phyloP scores from a whole-genome alignment of 352 stramenopile genomes.

The Phytophthora palmivora region DNA sequence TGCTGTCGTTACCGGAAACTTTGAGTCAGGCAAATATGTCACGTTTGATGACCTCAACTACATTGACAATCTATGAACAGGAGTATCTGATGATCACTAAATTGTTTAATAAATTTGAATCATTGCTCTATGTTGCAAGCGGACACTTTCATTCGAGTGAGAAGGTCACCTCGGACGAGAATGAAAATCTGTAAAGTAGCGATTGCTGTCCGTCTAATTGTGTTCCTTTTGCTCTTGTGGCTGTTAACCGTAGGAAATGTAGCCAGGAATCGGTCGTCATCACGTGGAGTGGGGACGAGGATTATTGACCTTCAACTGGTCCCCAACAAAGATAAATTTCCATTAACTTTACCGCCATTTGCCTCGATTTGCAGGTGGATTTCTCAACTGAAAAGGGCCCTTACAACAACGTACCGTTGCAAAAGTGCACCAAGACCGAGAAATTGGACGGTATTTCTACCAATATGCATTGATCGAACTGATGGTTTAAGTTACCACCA shows the following conservation, averaged over 20 bases:
- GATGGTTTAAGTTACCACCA: constrained; percentile 19
- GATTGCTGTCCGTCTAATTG: not conserved
- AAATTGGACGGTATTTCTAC: no score
- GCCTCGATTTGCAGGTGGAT: constrained; percentile 6
- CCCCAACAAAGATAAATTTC: not conserved
- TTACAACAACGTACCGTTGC: no score
- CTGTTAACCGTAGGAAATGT: constrained; percentile 5
- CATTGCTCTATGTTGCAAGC: constrained; percentile 11
- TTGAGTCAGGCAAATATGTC: constrained; percentile 69
- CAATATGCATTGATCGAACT: no score
- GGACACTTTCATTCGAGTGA: constrained; percentile 24
- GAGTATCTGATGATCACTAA: not conserved
- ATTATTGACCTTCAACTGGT: constrained; percentile 4
- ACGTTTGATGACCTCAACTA: constrained; percentile 73
- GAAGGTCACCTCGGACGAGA: constrained; percentile 13
- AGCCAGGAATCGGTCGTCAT: not conserved
- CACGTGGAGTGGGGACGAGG: constrained; percentile 4
- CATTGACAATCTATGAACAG: constrained; percentile 14
- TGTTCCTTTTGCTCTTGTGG: constrained; percentile 5
- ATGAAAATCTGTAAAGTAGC: constrained; percentile 9
- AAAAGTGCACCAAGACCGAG: no score
- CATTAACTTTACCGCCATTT: not conserved
- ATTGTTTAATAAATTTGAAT: not conserved
- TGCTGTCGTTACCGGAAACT: constrained; percentile 53
- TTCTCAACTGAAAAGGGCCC: not conserved